Evolutionary conservation across 2,329 filamentous ascomycete species (phyloP).

Genomic region (Penicillium sp.): DNA sequence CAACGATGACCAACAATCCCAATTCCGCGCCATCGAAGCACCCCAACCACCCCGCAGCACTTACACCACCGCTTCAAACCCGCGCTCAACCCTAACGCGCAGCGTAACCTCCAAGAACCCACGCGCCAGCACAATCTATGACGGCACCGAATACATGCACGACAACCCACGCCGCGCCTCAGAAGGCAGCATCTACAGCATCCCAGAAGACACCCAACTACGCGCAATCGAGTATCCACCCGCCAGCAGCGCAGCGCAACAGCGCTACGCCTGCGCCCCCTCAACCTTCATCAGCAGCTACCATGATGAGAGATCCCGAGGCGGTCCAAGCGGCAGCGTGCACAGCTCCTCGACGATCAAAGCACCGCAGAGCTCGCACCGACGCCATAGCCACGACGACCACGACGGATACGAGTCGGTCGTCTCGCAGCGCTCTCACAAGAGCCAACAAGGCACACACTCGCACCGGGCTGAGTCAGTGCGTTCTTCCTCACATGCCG

Average conservation of each 20-base stretch:
- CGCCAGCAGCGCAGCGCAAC: constrained; percentile 21
- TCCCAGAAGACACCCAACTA: constrained; percentile 34
- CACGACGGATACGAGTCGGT: constrained; percentile 23
- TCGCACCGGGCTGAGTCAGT: not conserved
- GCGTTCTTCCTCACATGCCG: not conserved
- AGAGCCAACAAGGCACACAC: constrained; percentile 25
- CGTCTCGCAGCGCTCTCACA: constrained; percentile 14
- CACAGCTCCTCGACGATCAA: constrained; percentile 40
- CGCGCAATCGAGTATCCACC: constrained; percentile 43
- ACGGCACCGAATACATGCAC: constrained; percentile 36
- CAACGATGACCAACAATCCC: constrained; percentile 1
- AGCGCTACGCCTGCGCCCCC: constrained; percentile 30
- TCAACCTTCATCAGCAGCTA: constrained; percentile 46
- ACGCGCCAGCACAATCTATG: constrained; percentile 42
- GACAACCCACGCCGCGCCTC: constrained; percentile 37
- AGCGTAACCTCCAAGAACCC: constrained; percentile 42
- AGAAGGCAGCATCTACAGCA: constrained; percentile 38
- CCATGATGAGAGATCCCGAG: constrained; percentile 34
- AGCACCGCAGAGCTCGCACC: constrained; percentile 24
- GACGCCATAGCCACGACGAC: constrained; percentile 23
- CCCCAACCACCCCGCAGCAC: constrained; percentile 25
- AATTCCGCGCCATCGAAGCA: constrained; percentile 35
- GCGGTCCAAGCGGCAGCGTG: constrained; percentile 27
- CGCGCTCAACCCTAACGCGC: constrained; percentile 32
- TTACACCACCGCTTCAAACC: constrained; percentile 25